phyloP scores from a whole-genome alignment of 306 rosid genomes.

The Prunus padus region DNA sequence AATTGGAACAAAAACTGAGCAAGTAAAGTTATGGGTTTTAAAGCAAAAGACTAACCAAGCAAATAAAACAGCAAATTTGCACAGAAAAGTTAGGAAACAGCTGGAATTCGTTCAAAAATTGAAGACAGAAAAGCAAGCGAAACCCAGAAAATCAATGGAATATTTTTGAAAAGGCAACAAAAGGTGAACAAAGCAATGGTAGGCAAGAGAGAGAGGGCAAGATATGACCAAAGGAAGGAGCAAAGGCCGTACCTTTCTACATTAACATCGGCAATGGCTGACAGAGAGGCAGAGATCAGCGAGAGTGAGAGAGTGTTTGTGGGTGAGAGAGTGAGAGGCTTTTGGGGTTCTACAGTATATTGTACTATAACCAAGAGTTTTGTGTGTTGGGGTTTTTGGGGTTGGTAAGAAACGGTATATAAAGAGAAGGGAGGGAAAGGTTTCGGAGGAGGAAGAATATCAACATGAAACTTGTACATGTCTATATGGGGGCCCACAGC shows the following conservation, averaged over 20 bases:
- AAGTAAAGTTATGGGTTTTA: slow-evolving; percentile 5
- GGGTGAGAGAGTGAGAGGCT: background rate
- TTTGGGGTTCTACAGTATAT: background rate
- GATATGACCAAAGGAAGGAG: background rate
- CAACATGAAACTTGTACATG: slow-evolving; percentile 3
- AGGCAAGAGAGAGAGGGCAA: background rate
- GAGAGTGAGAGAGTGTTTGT: background rate
- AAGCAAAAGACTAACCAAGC: slow-evolving; percentile 1
- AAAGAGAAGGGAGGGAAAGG: slow-evolving; percentile 14
- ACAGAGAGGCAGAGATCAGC: background rate
- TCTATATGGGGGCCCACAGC: background rate
- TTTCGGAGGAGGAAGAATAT: background rate
- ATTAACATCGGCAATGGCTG: background rate
- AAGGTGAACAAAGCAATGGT: background rate
- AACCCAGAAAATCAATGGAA: background rate
- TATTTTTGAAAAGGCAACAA: background rate
- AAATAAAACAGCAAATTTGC: background rate
- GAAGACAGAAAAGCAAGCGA: background rate
- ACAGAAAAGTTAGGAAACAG: background rate
- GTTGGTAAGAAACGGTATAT: background rate
- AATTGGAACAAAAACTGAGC: slow-evolving; percentile 8
- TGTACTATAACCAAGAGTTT: background rate
- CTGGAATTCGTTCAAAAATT: slow-evolving; percentile 3
- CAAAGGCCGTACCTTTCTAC: slow-evolving; percentile 12
- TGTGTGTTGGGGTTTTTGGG: background rate